phyloP scores from a whole-genome alignment of 441 rosid genomes.

The Corymbia calophylla region DNA sequence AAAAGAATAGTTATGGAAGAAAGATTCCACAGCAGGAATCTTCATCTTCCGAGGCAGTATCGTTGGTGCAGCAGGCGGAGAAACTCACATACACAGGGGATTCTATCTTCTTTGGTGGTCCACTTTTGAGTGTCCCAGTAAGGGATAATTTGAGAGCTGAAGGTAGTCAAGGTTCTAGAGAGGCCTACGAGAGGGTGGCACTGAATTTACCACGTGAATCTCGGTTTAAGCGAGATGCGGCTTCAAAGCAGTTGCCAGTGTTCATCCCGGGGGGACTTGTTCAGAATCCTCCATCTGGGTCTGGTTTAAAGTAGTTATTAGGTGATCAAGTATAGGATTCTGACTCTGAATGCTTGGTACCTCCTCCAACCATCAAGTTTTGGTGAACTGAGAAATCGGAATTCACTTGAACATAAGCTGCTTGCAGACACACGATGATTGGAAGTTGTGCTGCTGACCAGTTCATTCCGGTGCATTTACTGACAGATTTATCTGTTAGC shows the following conservation, averaged over 20 bases:
- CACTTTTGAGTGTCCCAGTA: conserved; percentile 44
- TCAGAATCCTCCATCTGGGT: conserved; percentile 24
- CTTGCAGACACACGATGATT: not conserved
- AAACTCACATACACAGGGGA: conserved; percentile 56
- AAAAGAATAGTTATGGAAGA: conserved; percentile 30
- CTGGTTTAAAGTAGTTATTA: conserved; percentile 31
- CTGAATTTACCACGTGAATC: conserved; percentile 41
- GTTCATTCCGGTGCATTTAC: not conserved
- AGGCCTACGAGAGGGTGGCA: conserved; percentile 38
- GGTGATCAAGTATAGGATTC: not conserved
- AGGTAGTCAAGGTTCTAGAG: conserved; percentile 33
- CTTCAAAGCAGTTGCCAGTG: conserved; percentile 66
- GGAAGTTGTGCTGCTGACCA: not conserved
- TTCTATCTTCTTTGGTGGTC: conserved; percentile 76
- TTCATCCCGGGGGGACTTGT: conserved; percentile 35
- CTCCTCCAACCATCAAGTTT: not conserved
- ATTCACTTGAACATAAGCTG: not conserved
- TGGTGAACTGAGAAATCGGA: not conserved
- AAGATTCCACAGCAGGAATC: conserved; percentile 38
- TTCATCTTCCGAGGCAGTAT: conserved; percentile 22
- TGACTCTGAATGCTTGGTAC: not conserved
- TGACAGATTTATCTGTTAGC: not conserved
- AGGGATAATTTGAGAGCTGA: conserved; percentile 50
- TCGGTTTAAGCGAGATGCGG: conserved; percentile 53
- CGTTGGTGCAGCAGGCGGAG: conserved; percentile 32